Conservation (phyloP, 169 alveolate genomes). For the Eimeria maxima region DNA sequence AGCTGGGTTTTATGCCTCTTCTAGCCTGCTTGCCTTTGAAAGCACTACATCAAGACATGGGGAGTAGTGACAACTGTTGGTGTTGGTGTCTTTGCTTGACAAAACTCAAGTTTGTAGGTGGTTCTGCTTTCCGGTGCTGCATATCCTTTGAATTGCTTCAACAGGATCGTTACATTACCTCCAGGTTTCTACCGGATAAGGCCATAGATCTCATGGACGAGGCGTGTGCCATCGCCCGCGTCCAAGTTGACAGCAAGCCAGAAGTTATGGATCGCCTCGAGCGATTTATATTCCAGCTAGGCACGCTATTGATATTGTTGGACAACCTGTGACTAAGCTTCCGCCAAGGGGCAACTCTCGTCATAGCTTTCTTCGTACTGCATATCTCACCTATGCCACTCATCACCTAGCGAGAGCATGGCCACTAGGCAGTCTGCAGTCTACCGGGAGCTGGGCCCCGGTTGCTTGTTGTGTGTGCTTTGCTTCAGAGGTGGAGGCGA, state of each 20-base stretch:
- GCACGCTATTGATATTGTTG: background rate
- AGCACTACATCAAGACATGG: background rate
- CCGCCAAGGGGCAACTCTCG: background rate
- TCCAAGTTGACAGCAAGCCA: conserved; percentile 92
- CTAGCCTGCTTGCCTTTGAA: background rate
- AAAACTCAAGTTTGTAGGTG: background rate
- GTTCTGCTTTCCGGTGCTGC: background rate
- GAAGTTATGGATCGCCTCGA: conserved; percentile 91
- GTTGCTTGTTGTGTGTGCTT: background rate
- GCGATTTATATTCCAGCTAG: conserved; percentile 90
- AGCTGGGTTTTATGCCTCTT: background rate
- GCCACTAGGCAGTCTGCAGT: background rate
- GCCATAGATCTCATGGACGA: conserved; percentile 94
- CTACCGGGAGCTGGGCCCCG: background rate
- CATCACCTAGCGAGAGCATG: background rate
- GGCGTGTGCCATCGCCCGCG: conserved; percentile 93
- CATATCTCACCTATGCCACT: background rate
- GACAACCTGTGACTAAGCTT: background rate
- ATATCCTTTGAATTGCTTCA: background rate
- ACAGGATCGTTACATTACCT: conserved; percentile 80
- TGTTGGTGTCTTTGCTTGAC: background rate
- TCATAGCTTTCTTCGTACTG: background rate
- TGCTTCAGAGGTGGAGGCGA: conserved; percentile 87
- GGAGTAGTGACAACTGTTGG: background rate
- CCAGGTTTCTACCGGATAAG: conserved; percentile 91